phyloP scores from a whole-genome alignment of 2,329 filamentous ascomycete genomes.

The Thelonectria olida region DNA sequence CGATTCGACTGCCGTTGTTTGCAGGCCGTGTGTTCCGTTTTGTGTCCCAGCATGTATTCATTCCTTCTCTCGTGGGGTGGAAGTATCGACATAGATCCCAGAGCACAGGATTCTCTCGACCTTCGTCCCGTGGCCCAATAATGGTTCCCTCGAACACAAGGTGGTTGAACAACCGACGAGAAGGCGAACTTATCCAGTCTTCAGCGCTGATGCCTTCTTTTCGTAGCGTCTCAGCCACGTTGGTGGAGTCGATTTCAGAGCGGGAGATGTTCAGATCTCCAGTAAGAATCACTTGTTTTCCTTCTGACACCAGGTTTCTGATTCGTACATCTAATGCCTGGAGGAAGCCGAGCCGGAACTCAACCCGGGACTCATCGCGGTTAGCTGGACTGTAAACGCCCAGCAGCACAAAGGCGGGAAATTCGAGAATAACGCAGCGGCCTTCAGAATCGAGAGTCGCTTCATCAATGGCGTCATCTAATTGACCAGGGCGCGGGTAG shows the following conservation, averaged over 20 bases:
- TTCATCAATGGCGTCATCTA: slow-evolving; percentile 72
- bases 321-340: slow-evolving; percentile 83
- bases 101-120: slow-evolving; percentile 75
- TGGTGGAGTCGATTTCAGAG: slow-evolving; percentile 78
- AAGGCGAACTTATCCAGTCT: slow-evolving; percentile 77
- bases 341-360: slow-evolving; percentile 84
- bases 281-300: slow-evolving; percentile 85
- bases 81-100: slow-evolving; percentile 87
- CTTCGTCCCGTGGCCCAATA: slow-evolving; percentile 71
- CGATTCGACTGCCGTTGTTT: slow-evolving; percentile 92
- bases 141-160: slow-evolving; percentile 80
- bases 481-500: slow-evolving; percentile 78
- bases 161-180: slow-evolving; percentile 84
- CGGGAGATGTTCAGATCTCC: slow-evolving; percentile 88
- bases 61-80: slow-evolving; percentile 80
- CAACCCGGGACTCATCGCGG: slow-evolving; percentile 82
- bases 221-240: slow-evolving; percentile 73
- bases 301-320: slow-evolving; percentile 81
- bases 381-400: slow-evolving; percentile 93
- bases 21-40: slow-evolving; percentile 95
- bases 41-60: slow-evolving; percentile 98
- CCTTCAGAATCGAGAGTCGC: slow-evolving; percentile 86
- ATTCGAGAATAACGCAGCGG: slow-evolving; percentile 89
- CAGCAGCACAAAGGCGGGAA: slow-evolving; percentile 92
- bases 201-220: slow-evolving; percentile 75